phyloP scores from a whole-genome alignment of 257 asterid species.

The Nyctanthes arbortristis region DNA sequence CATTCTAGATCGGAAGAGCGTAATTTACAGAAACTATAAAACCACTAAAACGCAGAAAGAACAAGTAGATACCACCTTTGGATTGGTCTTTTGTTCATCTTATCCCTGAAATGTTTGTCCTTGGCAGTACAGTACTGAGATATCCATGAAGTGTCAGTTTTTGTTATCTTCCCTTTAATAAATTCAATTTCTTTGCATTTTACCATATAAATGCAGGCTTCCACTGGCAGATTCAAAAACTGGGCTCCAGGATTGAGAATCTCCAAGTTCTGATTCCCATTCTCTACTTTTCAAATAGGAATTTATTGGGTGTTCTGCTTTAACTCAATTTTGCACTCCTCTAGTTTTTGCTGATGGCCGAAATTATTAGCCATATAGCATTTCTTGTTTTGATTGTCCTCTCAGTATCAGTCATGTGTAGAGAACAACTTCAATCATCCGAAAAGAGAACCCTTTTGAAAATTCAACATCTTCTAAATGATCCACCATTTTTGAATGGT shows the following conservation, averaged over 20 bases:
- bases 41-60: not conserved
- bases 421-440: constrained; percentile 51
- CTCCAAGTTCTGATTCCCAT: constrained; percentile 12
- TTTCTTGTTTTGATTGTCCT: constrained; percentile 29
- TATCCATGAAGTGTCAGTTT: not conserved
- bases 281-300: not conserved
- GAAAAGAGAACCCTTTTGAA: constrained; percentile 51
- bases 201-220: constrained; percentile 24
- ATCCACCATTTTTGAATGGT: constrained; percentile 42
- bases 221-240: not conserved
- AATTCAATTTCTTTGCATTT: not conserved
- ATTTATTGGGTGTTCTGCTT: no score
- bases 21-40: not conserved
- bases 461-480: constrained; percentile 50
- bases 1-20: no score
- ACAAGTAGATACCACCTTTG: not conserved
- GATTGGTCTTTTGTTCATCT: not conserved
- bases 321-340: not conserved
- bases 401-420: constrained; percentile 38
- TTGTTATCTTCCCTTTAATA: not conserved
- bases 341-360: constrained; percentile 37
- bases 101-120: not conserved
- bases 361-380: constrained; percentile 3
- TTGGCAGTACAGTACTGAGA: no score
- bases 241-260: not conserved